Conservation (phyloP, 495 filamentous ascomycete species). For the Lophium mytilinum region DNA sequence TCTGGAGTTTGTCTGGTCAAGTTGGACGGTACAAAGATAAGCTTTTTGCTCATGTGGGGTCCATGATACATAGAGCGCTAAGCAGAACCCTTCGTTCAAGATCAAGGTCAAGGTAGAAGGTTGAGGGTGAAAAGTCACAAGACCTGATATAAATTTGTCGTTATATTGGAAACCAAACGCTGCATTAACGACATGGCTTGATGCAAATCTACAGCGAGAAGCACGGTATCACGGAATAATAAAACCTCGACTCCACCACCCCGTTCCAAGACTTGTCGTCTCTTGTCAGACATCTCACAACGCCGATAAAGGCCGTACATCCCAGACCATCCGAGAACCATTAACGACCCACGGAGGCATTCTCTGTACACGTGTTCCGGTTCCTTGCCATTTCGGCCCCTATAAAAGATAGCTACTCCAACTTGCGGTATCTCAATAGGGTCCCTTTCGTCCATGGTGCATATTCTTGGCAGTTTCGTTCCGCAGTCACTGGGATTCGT, state of each 20-base stretch:
- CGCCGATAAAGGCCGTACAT: not conserved
- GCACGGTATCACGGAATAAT: conserved; percentile 14
- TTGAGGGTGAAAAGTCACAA: no score
- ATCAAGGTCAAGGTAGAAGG: no score
- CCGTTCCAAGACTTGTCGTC: not conserved
- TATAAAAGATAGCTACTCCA: not conserved
- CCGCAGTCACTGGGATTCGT: conserved; percentile 71
- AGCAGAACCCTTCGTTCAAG: no score
- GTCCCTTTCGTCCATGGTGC: conserved; percentile 1
- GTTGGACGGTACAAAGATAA: no score
- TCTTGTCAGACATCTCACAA: not conserved
- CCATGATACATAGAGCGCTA: no score
- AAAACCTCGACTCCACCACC: conserved; percentile 1
- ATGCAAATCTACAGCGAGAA: conserved; percentile 8
- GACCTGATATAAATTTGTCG: no score
- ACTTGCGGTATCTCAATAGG: not conserved
- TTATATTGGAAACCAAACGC: not conserved
- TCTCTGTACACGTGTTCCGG: not conserved
- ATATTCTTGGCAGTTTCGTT: conserved; percentile 27
- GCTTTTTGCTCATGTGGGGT: no score
- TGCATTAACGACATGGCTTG: not conserved
- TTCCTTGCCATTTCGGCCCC: not conserved
- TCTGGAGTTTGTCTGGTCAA: no score
- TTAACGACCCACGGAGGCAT: no score
- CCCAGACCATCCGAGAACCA: no score